Evolutionary conservation across 768 basidiomycete genomes (phyloP), one percentile per base, ranked within the genome.

Genomic region (Kwoniella newhampshirensis): DNA sequence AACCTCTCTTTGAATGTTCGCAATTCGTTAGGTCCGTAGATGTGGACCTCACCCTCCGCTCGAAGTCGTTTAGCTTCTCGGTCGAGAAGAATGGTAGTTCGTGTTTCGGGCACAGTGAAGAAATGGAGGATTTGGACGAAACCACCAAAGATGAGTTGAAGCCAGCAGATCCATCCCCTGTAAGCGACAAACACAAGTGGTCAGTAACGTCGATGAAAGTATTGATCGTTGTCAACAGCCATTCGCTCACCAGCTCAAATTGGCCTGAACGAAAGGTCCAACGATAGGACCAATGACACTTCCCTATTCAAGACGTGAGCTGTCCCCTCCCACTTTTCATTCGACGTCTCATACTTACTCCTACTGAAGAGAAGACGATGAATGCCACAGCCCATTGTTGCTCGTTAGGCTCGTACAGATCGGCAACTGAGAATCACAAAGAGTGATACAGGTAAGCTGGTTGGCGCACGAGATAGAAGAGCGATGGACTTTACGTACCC

Each of bases 361-460:
- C 48, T 21, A 68, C 63, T 4, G 66, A 66, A 0, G 67, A 70
- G 40, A 74, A 66, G 25, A 74, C 73, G 41, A 74, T 57, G 44
- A 72, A 74, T 5, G 67, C 64, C 6, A 74, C 67, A 26, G 73
- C 68, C 36, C 53, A 68, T 26, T 70, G 66, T 58, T 74, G 73
- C 12, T 63, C 63, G 30, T 74, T 53, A 0, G 67, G 42, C 18
- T 68, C 48, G 49, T 63, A 75, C 54, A 75, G 60, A 46, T 75
- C 71, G 41, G 74, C 71, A 15, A 70, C 66, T 60, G 44, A 32
- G 32, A n/a, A n/a, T 37, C 36, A 11, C 36, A n/a, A 37, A 9
- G 36, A 11, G 36, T 11, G 36, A 11, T n/a, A n/a, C n/a, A n/a
- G n/a, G n/a, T n/a, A n/a, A n/a, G n/a, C n/a, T n/a, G 30, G 25